Conservation (phyloP, 129 eudicot genomes). For the Sambucus nigra region DNA sequence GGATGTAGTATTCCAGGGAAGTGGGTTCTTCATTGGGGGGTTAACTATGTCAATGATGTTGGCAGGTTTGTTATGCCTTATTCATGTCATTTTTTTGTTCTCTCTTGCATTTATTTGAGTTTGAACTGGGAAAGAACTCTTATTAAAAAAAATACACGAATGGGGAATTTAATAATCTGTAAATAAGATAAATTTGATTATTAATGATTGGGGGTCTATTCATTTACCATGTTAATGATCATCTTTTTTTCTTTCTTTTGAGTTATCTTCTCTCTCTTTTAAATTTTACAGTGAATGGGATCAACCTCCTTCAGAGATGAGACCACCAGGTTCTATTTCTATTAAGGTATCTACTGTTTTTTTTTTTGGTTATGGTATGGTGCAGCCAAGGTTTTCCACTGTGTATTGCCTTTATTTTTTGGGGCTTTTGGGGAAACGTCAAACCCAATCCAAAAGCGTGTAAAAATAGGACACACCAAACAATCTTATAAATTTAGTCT, state of each 20-base stretch:
- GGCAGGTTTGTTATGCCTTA: constrained; percentile 57
- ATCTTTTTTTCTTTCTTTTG: too few relatives aligned
- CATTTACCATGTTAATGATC: not conserved
- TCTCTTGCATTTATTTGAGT: not conserved
- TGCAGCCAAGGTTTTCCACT: not conserved
- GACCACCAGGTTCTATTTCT: constrained; percentile 64
- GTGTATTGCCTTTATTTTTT: too few relatives aligned
- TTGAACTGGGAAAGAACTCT: not conserved
- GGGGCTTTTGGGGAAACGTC: too few relatives aligned
- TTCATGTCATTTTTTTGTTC: not conserved
- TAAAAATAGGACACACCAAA: too few relatives aligned
- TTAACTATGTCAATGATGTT: constrained; percentile 55
- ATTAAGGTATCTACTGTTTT: constrained; percentile 56
- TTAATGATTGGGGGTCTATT: too few relatives aligned
- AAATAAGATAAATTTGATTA: not conserved
- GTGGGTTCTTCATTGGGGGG: constrained; percentile 99
- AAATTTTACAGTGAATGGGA: constrained; percentile 83
- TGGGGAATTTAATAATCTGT: too few relatives aligned
- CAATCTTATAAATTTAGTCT: too few relatives aligned
- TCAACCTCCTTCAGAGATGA: constrained; percentile 90
- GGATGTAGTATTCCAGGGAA: constrained; percentile 93
- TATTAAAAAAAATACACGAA: not conserved
- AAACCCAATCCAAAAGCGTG: too few relatives aligned
- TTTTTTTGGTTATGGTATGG: not conserved
- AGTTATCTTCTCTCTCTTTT: too few relatives aligned